Evolutionary conservation across 2,329 filamentous ascomycete genomes (phyloP).

Genomic region (Colletotrichum lini): DNA sequence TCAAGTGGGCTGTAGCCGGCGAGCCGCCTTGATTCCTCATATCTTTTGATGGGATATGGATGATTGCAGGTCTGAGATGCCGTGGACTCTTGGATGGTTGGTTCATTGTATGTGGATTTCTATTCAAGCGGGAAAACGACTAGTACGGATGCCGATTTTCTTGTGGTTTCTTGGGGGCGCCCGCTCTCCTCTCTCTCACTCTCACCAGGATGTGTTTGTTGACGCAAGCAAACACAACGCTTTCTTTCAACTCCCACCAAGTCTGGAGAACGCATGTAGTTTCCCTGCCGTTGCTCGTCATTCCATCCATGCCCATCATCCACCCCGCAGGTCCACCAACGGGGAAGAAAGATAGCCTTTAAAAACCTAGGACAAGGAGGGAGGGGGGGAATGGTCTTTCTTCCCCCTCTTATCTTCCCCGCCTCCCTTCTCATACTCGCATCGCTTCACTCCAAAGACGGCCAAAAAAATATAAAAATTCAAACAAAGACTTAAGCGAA

Average conservation of each 20-base stretch:
- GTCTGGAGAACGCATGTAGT: neutral
- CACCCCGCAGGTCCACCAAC: neutral
- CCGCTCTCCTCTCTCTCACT: neutral
- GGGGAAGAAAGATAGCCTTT: neutral
- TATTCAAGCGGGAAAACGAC: slow-evolving; percentile 27
- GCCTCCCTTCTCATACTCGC: neutral
- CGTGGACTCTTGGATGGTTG: neutral
- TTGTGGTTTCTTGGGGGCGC: slow-evolving; percentile 1
- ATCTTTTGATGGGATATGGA: neutral
- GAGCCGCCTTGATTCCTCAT: no score
- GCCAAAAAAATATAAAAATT: neutral
- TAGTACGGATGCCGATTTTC: slow-evolving; percentile 10
- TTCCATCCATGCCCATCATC: neutral
- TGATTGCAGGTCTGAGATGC: neutral
- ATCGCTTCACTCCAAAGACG: neutral
- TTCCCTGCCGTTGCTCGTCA: neutral
- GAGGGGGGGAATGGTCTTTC: neutral
- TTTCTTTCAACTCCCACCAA: neutral
- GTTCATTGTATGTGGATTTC: slow-evolving; percentile 19
- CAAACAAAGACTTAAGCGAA: slow-evolving; percentile 51
- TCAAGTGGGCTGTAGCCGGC: no score
- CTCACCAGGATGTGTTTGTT: slow-evolving; percentile 7
- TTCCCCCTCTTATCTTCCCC: neutral
- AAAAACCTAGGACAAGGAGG: neutral
- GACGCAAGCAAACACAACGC: neutral